phyloP scores from a whole-genome alignment of 257 asterid species.

The Craterostigma plantagineum region DNA sequence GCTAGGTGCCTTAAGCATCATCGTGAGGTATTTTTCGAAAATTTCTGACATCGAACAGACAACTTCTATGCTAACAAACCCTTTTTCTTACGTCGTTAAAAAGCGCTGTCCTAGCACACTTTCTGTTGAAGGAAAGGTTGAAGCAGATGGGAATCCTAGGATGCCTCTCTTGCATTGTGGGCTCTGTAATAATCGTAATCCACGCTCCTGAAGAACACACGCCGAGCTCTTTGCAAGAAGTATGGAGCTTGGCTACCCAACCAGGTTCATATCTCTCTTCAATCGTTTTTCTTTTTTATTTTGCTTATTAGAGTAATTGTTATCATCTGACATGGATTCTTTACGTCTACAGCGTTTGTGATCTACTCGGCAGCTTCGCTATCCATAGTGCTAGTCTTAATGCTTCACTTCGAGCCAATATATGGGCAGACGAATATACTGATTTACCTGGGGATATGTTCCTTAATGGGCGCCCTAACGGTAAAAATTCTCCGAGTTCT shows the following conservation, averaged over 20 bases:
- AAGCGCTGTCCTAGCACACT: conserved; percentile 49
- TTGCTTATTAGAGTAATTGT: neutral
- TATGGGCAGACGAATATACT: conserved; percentile 49
- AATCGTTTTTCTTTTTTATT: neutral
- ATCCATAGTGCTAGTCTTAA: conserved; percentile 26
- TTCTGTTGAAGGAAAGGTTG: conserved; percentile 44
- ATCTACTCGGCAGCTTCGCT: conserved; percentile 30
- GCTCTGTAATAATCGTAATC: conserved; percentile 48
- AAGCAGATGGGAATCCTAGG: conserved; percentile 37
- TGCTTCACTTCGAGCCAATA: conserved; percentile 47
- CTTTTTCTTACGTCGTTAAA: conserved; percentile 12
- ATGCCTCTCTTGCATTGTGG: conserved; percentile 43
- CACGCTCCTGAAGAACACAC: conserved; percentile 54
- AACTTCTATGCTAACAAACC: conserved; percentile 8
- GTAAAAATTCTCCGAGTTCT: conserved; percentile 12
- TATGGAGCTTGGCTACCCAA: conserved; percentile 48
- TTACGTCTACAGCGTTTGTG: conserved; percentile 33
- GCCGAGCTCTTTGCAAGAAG: conserved; percentile 41
- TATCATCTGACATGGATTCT: conserved; percentile 7
- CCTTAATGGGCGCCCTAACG: conserved; percentile 59
- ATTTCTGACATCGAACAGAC: neutral
- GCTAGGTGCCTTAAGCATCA: conserved; percentile 80
- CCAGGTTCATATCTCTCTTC: conserved; percentile 23
- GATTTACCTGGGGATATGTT: conserved; percentile 52
- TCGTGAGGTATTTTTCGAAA: conserved; percentile 37